Base-by-base conservation (phyloP, 2,329 filamentous ascomycete genomes). In the Colletotrichum lentis region DNA sequence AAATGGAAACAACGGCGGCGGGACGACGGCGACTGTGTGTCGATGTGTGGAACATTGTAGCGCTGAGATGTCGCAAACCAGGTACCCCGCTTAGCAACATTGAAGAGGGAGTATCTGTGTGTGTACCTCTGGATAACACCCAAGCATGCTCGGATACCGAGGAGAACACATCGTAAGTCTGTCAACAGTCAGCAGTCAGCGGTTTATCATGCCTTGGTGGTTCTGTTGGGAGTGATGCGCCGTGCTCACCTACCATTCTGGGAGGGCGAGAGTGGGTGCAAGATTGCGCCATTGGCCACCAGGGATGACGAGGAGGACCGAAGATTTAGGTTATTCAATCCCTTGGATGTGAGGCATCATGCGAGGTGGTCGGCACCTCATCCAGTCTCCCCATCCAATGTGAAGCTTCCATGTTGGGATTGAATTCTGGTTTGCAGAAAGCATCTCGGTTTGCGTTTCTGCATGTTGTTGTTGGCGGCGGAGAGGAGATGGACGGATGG, bases 201-300 rank as follows among this genome's bases (percentile, higher is more conserved):
- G 7, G 12, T 52, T 46, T 16, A 58, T 50, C 53, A 20, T 2
- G 39, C 47, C 24, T 35, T 39, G 18, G 37, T 54, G 37, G 24
- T 43, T 41, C 14, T 55, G 49, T 46, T 10, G 31, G 14, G 35
- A 14, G 62, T 8, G 27, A 56, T 43, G 62, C 24, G 55, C 62
- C 55, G 37, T 69, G 63, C 56, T 62, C 63, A 69, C 63, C 57
- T 69, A 63, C 67, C 64, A 31, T 39, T 67, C 37, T 41, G 49
- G 67, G 54, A 43, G 39, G 53, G 52, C 24, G 22, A 35, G 55
- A 46, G 44, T 61, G 62, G 65, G 46, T 54, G 65, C 54, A 46
- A 18, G 46, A 64, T 64, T 58, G 64, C 64, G 64, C 53, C 52
- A 63, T 64, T 63, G 59, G 64, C 31, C 22, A 41, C 52, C 20